A percentile compares a stretch with the other conserved stretches of the same genome.
Conservation (phyloP, 306 rosid species). For the Inga oerstediana region DNA sequence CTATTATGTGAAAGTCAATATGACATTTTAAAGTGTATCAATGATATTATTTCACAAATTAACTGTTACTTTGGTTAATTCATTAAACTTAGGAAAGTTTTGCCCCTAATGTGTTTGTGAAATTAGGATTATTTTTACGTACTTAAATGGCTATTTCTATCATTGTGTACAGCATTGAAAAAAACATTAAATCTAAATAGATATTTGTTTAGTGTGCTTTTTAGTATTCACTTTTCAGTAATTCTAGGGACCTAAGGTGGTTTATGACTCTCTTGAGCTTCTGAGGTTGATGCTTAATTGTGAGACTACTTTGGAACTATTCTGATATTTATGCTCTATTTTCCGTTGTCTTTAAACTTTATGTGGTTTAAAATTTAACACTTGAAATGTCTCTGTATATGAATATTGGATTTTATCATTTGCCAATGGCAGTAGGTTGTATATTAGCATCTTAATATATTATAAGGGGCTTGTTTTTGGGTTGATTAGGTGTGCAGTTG, state of each 20-base stretch:
- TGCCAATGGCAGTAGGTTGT: background rate
- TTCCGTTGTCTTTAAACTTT: background rate
- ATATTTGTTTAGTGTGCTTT: constrained; percentile 19
- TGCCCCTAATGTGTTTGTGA: background rate
- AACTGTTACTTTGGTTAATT: constrained; percentile 19
- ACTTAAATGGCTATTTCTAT: background rate
- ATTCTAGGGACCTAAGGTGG: constrained; percentile 26
- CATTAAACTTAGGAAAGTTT: constrained; percentile 7
- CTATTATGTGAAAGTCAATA: constrained; percentile 9
- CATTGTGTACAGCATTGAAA: constrained; percentile 5
- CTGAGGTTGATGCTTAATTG: background rate
- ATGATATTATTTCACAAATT: background rate
- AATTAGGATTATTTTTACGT: constrained; percentile 14
- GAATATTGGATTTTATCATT: constrained; percentile 21
- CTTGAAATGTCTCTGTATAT: constrained; percentile 21
- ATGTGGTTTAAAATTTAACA: constrained; percentile 1
- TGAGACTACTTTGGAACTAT: constrained; percentile 25
- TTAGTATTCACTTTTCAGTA: constrained; percentile 23
- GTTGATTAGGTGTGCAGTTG: background rate
- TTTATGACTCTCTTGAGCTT: constrained; percentile 23
- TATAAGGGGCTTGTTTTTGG: constrained; percentile 13
- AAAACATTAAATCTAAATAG: background rate
- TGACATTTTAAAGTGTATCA: background rate
- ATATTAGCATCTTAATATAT: constrained; percentile 7
- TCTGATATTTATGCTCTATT: constrained; percentile 7